Evolutionary conservation across 495 filamentous ascomycete genomes (phyloP).

Genomic region (Oleoguttula mirabilis): DNA sequence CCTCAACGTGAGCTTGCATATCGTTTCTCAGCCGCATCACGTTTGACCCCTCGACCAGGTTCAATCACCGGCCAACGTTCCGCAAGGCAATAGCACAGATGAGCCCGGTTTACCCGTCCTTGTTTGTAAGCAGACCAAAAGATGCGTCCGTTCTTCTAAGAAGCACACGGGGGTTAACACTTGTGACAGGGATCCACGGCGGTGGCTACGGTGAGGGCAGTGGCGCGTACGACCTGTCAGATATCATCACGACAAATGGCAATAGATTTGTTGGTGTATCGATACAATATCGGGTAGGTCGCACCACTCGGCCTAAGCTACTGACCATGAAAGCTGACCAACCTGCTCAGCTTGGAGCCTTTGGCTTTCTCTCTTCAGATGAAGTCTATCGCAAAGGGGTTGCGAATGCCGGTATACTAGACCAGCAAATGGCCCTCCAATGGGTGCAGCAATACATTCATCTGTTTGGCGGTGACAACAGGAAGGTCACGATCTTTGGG

Average conservation of each 20-base stretch:
- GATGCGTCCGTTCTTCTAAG: no score
- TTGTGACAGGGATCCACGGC: no score
- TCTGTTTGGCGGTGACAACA: conserved; percentile 56
- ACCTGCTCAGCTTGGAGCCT: conserved; percentile 30
- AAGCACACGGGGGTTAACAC: no score
- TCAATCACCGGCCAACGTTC: conserved; percentile 11
- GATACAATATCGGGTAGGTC: conserved; percentile 25
- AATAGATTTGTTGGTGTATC: conserved; percentile 26
- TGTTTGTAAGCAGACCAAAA: no score
- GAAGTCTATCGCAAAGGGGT: conserved; percentile 40
- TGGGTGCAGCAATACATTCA: conserved; percentile 63
- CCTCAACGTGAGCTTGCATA: conserved; percentile 1
- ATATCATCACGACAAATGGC: conserved; percentile 23
- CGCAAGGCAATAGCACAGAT: conserved; percentile 18
- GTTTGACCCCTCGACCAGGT: background rate
- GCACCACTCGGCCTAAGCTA: background rate
- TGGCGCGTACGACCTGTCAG: conserved; percentile 18
- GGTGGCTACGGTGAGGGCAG: conserved; percentile 26
- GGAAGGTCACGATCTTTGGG: conserved; percentile 52
- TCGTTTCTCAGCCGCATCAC: background rate
- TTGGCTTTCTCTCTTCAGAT: conserved; percentile 44
- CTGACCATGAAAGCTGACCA: conserved; percentile 31
- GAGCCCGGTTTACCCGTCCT: background rate
- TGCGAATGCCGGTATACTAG: conserved; percentile 50
- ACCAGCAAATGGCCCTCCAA: conserved; percentile 55